Percentiles rank a stretch among this genome's conserved stretches.
Conservation (phyloP, 352 stramenopile genomes). For the Nothophytophthora sp. region DNA sequence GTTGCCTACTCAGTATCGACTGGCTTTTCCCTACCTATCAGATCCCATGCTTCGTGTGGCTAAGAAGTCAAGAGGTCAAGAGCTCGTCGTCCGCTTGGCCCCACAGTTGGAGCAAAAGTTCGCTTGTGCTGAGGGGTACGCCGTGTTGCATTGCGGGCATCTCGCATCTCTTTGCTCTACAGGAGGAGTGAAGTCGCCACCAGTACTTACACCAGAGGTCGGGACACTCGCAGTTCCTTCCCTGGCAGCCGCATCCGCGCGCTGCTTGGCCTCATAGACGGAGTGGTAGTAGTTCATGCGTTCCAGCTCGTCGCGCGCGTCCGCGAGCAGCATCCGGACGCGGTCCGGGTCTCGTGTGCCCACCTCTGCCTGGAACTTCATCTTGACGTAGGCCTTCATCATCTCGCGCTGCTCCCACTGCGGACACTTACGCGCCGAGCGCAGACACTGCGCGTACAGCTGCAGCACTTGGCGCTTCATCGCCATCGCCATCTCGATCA, state of each 20-base stretch:
- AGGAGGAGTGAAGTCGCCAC: no score
- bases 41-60: no score
- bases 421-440: constrained; percentile 69
- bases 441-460: constrained; percentile 76
- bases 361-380: constrained; percentile 77
- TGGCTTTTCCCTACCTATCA: background rate
- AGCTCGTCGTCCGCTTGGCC: constrained; percentile 37
- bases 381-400: constrained; percentile 78
- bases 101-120: constrained; percentile 83
- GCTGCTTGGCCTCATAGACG: constrained; percentile 71
- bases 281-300: constrained; percentile 90
- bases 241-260: constrained; percentile 13
- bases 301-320: constrained; percentile 75
- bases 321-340: constrained; percentile 53
- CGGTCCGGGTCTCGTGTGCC: constrained; percentile 50
- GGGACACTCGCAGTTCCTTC: no score
- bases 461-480: constrained; percentile 45
- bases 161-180: constrained; percentile 5
- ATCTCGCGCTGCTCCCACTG: constrained; percentile 84
- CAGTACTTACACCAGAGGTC: background rate
- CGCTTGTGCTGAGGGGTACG: constrained; percentile 47
- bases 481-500: constrained; percentile 6
- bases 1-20: constrained; percentile 12
- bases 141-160: constrained; percentile 44
- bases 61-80: no score